phyloP scores from a whole-genome alignment of 331 rosid species.

The Pyrus hybrid region DNA sequence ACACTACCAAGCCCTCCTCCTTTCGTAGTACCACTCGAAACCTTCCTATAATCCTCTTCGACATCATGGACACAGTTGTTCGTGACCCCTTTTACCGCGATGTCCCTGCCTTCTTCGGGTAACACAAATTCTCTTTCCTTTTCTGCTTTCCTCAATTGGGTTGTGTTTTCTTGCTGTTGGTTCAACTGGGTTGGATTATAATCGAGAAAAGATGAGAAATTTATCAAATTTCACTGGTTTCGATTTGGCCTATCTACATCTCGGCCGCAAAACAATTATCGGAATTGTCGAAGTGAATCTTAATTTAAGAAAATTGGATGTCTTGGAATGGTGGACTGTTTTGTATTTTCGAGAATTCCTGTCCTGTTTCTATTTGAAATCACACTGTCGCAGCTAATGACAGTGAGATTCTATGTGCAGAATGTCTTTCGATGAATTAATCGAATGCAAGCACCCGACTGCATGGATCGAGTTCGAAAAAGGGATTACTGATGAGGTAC shows the following conservation, averaged over 20 bases:
- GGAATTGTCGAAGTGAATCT: no score
- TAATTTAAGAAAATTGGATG: not conserved
- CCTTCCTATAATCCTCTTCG: conserved; percentile 75
- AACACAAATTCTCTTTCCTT: not conserved
- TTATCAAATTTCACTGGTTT: not conserved
- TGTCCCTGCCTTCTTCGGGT: conserved; percentile 86
- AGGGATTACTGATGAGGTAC: conserved; percentile 91
- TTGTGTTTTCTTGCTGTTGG: not conserved
- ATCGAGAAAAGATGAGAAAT: not conserved
- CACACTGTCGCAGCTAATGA: not conserved
- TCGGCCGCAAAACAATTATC: no score
- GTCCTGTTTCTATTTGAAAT: not conserved
- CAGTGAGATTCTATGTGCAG: conserved; percentile 27
- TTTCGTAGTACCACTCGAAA: conserved; percentile 18
- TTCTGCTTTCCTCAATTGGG: not conserved
- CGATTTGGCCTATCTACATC: no score
- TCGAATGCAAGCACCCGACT: conserved; percentile 75
- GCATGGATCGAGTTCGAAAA: conserved; percentile 85
- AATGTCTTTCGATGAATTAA: conserved; percentile 69
- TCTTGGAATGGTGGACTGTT: not conserved
- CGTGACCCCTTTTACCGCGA: conserved; percentile 90
- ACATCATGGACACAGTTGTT: conserved; percentile 88
- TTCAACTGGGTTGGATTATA: not conserved
- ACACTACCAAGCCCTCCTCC: conserved; percentile 8
- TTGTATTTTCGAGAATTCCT: not conserved